Evolutionary conservation across 768 basidiomycete genomes (phyloP).

Genomic region (Trametopsis cervina): DNA sequence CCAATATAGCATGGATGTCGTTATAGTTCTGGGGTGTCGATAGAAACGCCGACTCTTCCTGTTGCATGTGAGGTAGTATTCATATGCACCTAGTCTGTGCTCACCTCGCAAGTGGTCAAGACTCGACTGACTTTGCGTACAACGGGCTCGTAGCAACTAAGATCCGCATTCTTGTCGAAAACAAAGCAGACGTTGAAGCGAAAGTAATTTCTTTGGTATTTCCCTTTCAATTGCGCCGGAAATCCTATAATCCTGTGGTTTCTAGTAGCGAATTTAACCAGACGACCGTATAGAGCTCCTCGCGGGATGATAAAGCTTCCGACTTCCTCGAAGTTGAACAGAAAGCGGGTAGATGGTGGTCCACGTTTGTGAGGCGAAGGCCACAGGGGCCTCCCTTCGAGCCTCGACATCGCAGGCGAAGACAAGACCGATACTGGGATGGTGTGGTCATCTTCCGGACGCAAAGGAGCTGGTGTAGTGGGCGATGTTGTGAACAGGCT

Average conservation of each 20-base stretch:
- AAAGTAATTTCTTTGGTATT: slow-evolving; percentile 83
- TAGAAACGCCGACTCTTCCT: slow-evolving; percentile 89
- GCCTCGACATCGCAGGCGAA: slow-evolving; percentile 39
- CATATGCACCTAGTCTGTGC: slow-evolving; percentile 14
- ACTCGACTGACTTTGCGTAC: slow-evolving; percentile 93
- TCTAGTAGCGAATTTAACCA: slow-evolving; percentile 80
- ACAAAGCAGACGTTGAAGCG: slow-evolving; percentile 95
- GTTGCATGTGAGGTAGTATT: background rate
- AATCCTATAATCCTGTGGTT: slow-evolving; percentile 88
- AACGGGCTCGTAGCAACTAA: slow-evolving; percentile 94
- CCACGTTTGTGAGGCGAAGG: slow-evolving; percentile 41
- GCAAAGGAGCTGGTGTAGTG: slow-evolving; percentile 24
- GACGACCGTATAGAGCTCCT: slow-evolving; percentile 75
- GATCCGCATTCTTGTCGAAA: slow-evolving; percentile 83
- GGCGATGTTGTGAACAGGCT: slow-evolving; percentile 27
- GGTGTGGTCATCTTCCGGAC: slow-evolving; percentile 23
- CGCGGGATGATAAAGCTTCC: slow-evolving; percentile 93
- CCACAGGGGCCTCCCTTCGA: slow-evolving; percentile 18
- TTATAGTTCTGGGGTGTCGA: slow-evolving; percentile 64
- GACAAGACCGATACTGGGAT: slow-evolving; percentile 44
- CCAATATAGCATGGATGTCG: slow-evolving; percentile 76
- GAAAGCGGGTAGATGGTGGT: slow-evolving; percentile 39
- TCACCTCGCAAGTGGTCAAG: slow-evolving; percentile 81
- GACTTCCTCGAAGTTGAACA: slow-evolving; percentile 89
- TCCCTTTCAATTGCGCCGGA: slow-evolving; percentile 68